Conservation (phyloP, 2,329 filamentous ascomycete species). For the Neopestalotiopsis rosae region DNA sequence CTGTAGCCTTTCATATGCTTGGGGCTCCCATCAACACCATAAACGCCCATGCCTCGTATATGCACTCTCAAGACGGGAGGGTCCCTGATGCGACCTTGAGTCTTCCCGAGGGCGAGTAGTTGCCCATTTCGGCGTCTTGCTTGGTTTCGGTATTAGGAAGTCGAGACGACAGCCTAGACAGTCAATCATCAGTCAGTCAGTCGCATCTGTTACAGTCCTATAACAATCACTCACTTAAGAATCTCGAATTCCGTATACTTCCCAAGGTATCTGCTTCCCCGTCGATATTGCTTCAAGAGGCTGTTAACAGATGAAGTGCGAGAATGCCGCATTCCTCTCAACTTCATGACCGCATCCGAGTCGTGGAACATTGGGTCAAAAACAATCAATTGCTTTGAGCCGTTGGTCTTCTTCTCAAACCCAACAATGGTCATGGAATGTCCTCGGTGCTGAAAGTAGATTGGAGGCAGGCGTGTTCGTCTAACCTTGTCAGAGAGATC, state of each 20-base stretch:
- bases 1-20: not conserved
- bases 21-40: not conserved
- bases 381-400: constrained; percentile 74
- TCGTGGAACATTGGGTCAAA: constrained; percentile 88
- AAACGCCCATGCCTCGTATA: not conserved
- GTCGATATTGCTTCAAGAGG: constrained; percentile 75
- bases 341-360: constrained; percentile 63
- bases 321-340: constrained; percentile 53
- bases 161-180: not conserved
- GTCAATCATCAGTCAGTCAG: not conserved
- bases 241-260: constrained; percentile 81
- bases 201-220: not conserved
- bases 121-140: not conserved
- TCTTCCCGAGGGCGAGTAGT: not conserved
- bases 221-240: constrained; percentile 62
- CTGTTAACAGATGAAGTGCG: constrained; percentile 51
- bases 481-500: constrained; percentile 66
- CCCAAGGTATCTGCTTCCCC: constrained; percentile 69
- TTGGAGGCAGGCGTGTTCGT: constrained; percentile 75
- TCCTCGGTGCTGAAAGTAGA: constrained; percentile 89
- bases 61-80: not conserved
- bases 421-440: constrained; percentile 93
- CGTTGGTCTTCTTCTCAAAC: constrained; percentile 71
- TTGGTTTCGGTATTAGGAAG: not conserved
- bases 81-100: not conserved